A percentile compares a stretch with the other conserved stretches of the same genome.
Conservation (phyloP, 768 basidiomycete species). For the Collybia sordida region DNA sequence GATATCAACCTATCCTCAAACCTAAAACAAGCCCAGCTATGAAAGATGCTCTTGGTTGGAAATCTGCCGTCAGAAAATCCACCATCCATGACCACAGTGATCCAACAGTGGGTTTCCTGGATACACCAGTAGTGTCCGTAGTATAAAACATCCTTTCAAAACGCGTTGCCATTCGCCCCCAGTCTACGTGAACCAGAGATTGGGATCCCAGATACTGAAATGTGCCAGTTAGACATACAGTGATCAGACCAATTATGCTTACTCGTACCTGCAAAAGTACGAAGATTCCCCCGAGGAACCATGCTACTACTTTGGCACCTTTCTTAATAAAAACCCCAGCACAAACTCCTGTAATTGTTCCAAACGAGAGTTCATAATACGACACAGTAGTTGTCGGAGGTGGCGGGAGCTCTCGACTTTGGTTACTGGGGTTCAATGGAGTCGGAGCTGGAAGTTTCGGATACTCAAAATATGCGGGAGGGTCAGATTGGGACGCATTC, state of each 20-base stretch:
- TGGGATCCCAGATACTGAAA: slow-evolving; percentile 75
- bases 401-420: slow-evolving; percentile 35
- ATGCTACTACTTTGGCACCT: slow-evolving; percentile 82
- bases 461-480: neutral
- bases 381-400: slow-evolving; percentile 77
- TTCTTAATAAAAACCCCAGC: slow-evolving; percentile 95
- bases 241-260: neutral
- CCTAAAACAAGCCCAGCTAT: slow-evolving; percentile 82
- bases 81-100: slow-evolving; percentile 68
- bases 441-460: slow-evolving; percentile 6
- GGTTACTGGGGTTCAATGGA: neutral
- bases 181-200: slow-evolving; percentile 77
- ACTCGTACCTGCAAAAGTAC: slow-evolving; percentile 81
- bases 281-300: slow-evolving; percentile 87
- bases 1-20: slow-evolving; percentile 68
- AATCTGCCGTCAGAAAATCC: slow-evolving; percentile 88
- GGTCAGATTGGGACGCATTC: slow-evolving; percentile 8
- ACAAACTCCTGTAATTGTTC: slow-evolving; percentile 85
- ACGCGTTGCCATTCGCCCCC: slow-evolving; percentile 58
- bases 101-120: slow-evolving; percentile 60
- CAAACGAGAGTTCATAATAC: slow-evolving; percentile 81
- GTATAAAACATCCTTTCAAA: slow-evolving; percentile 79
- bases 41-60: slow-evolving; percentile 89
- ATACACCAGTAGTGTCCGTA: slow-evolving; percentile 51
- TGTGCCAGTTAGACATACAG: neutral